Conservation (phyloP, 345 rosid species). For the Populus euphratica region DNA sequence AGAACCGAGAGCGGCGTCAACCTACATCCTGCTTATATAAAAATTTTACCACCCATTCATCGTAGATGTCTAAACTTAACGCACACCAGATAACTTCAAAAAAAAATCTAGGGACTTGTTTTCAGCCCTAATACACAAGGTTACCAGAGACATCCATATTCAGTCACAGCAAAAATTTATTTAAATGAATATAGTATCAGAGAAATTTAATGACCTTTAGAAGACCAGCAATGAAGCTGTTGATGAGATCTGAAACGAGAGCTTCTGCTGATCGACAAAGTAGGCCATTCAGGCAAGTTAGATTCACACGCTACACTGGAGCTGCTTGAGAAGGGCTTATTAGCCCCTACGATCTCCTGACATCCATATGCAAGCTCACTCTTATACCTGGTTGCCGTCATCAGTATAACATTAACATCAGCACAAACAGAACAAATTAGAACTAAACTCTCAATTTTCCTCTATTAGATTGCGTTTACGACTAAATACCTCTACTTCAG, state of each 20-base stretch:
- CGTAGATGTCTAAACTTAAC: not conserved
- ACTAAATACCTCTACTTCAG: not conserved
- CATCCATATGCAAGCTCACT: conserved; percentile 6
- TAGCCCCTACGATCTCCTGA: not conserved
- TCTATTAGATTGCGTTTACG: not conserved
- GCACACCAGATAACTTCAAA: not conserved
- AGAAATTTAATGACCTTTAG: conserved; percentile 13
- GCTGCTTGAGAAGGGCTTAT: not conserved
- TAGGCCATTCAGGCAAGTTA: conserved; percentile 4
- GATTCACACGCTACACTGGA: not conserved
- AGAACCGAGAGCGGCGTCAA: not conserved
- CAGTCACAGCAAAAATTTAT: not conserved
- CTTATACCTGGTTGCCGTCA: conserved; percentile 10
- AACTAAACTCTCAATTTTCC: not conserved
- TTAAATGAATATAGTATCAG: not conserved
- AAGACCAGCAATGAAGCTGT: conserved; percentile 2
- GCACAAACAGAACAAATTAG: not conserved
- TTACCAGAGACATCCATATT: not conserved
- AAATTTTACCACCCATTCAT: not conserved
- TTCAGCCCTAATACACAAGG: not conserved
- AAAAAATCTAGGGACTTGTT: not conserved
- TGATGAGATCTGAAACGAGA: not conserved
- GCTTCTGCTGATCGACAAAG: conserved; percentile 3
- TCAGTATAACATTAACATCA: not conserved
- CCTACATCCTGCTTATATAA: not conserved